phyloP scores from a whole-genome alignment of 768 basidiomycete species.

The Cystofilobasidium macerans region DNA sequence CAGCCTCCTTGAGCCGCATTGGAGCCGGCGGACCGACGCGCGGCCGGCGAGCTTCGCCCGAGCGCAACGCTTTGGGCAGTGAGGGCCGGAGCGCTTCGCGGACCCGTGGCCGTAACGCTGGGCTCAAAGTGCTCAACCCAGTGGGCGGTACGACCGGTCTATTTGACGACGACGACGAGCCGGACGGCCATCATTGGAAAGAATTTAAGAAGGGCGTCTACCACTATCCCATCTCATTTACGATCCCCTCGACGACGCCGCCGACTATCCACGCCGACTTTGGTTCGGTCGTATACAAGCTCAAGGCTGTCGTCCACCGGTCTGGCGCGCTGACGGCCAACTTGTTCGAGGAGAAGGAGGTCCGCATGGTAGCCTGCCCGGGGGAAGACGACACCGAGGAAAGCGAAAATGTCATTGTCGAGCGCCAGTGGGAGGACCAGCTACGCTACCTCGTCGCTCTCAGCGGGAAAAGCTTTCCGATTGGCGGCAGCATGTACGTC shows the following conservation, averaged over 20 bases:
- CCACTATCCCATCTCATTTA: slow-evolving; percentile 85
- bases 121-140: slow-evolving; percentile 34
- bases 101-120: slow-evolving; percentile 37
- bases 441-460: slow-evolving; percentile 60
- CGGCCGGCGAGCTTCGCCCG: slow-evolving; percentile 26
- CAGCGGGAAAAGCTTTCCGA: slow-evolving; percentile 61
- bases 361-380: slow-evolving; percentile 62
- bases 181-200: slow-evolving; percentile 51
- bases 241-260: slow-evolving; percentile 66
- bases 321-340: slow-evolving; percentile 70
- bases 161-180: slow-evolving; percentile 33
- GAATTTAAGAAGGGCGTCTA: slow-evolving; percentile 84
- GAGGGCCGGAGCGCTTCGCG: slow-evolving; percentile 30
- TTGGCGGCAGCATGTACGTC: slow-evolving; percentile 59
- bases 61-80: slow-evolving; percentile 8
- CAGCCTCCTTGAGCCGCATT: slow-evolving; percentile 31
- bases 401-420: slow-evolving; percentile 61
- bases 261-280: slow-evolving; percentile 63
- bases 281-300: slow-evolving; percentile 65
- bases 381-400: slow-evolving; percentile 80
- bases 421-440: slow-evolving; percentile 83
- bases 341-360: slow-evolving; percentile 57
- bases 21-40: slow-evolving; percentile 30
- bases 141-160: slow-evolving; percentile 1
- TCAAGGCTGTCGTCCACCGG: slow-evolving; percentile 71